phyloP scores from a whole-genome alignment of 176 grass and related monocot genomes.

The Tuctoria greenei region DNA sequence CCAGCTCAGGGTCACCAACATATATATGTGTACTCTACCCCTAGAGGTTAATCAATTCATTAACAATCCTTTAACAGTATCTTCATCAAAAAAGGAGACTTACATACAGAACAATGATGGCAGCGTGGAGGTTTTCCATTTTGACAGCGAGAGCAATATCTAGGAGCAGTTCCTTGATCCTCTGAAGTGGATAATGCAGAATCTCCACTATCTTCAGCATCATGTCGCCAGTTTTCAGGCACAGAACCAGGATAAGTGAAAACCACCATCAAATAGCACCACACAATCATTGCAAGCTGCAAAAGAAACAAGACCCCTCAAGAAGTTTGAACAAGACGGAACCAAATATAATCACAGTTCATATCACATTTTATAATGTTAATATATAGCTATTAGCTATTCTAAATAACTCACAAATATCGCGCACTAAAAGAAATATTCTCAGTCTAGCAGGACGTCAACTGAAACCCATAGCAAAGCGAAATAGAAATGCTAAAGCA shows the following conservation, averaged over 20 bases:
- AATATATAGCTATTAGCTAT: constrained; percentile 2
- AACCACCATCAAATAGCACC: constrained; percentile 84
- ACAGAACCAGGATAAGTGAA: constrained; percentile 79
- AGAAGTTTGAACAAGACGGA: constrained; percentile 52
- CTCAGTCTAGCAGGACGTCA: neutral
- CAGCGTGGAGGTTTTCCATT: constrained; percentile 87
- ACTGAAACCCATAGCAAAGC: neutral
- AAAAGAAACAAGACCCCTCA: constrained; percentile 69
- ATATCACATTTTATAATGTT: constrained; percentile 31
- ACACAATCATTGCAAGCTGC: constrained; percentile 83
- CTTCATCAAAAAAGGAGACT: constrained; percentile 24
- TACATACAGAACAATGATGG: constrained; percentile 97
- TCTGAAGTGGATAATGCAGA: constrained; percentile 45
- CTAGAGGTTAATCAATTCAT: no score
- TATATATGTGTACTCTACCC: no score
- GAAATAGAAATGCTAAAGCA: neutral
- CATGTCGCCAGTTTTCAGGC: constrained; percentile 74
- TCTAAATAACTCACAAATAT: constrained; percentile 4
- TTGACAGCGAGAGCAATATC: constrained; percentile 73
- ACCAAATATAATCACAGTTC: constrained; percentile 33
- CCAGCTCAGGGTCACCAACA: no score
- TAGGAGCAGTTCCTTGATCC: constrained; percentile 42
- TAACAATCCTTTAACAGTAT: no score
- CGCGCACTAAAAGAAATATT: constrained; percentile 3
- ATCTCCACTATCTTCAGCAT: constrained; percentile 46